phyloP scores from a whole-genome alignment of 2,329 filamentous ascomycete species.

The Parastagonospora avenae region DNA sequence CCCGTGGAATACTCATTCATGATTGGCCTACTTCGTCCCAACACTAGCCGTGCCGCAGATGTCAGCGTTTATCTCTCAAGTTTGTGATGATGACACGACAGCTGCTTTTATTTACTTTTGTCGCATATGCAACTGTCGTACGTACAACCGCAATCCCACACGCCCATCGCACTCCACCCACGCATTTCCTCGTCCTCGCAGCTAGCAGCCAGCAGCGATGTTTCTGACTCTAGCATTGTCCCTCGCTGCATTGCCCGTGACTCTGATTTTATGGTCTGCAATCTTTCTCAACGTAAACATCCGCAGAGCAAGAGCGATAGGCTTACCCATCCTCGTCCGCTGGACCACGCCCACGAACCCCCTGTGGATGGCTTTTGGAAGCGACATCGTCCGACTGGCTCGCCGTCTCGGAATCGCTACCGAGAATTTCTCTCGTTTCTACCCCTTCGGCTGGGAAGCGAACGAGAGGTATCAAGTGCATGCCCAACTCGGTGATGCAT shows the following conservation, averaged over 20 bases:
- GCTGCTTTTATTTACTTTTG: background rate
- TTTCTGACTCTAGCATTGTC: slow-evolving; percentile 5
- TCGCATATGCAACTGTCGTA: background rate
- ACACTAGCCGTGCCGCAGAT: background rate
- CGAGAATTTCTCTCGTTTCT: slow-evolving; percentile 6
- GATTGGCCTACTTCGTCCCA: background rate
- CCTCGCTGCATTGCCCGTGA: slow-evolving; percentile 4
- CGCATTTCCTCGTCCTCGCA: background rate
- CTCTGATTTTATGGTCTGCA: slow-evolving; percentile 9
- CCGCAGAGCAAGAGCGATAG: slow-evolving; percentile 10
- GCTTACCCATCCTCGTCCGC: slow-evolving; percentile 20
- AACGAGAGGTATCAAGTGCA: slow-evolving; percentile 4
- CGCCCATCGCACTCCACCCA: too few species aligned
- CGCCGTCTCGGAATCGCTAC: slow-evolving; percentile 4
- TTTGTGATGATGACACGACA: background rate
- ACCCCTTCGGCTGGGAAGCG: slow-evolving; percentile 16
- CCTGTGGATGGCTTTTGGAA: slow-evolving; percentile 18
- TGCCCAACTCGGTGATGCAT: background rate
- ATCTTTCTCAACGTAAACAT: slow-evolving; percentile 5
- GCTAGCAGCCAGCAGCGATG: slow-evolving; percentile 1
- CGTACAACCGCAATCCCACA: background rate
- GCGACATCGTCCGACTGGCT: slow-evolving; percentile 4
- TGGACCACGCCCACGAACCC: slow-evolving; percentile 17
- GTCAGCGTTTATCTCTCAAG: background rate
- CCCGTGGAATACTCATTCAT: background rate